phyloP scores from a whole-genome alignment of 1,284 basidiomycete species.

The Trametes pubescens region DNA sequence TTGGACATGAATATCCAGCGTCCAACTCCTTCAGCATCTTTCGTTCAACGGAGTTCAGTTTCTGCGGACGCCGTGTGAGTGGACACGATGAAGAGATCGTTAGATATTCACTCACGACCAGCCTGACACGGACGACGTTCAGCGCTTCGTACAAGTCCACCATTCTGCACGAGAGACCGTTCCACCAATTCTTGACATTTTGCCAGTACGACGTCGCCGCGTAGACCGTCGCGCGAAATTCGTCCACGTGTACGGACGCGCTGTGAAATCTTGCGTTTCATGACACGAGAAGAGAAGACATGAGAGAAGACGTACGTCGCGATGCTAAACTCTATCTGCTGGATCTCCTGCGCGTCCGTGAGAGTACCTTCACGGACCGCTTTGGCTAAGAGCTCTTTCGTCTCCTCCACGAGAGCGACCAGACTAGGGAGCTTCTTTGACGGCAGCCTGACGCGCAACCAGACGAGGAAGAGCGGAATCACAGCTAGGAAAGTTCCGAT shows the following conservation, averaged over 20 bases:
- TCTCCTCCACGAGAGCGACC: background rate
- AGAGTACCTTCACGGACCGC: background rate
- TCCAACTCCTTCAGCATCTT: background rate
- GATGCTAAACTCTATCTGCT: background rate
- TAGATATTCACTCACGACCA: background rate
- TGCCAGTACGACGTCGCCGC: background rate
- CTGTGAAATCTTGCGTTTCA: background rate
- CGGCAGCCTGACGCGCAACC: constrained; percentile 1
- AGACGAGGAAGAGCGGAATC: background rate
- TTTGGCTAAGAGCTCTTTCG: background rate
- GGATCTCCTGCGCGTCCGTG: background rate
- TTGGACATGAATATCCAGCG: background rate
- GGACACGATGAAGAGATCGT: background rate
- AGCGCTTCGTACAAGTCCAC: background rate
- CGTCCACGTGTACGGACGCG: background rate
- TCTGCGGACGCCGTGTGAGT: background rate
- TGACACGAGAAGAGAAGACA: background rate
- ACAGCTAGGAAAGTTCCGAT: constrained; percentile 1
- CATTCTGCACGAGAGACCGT: background rate
- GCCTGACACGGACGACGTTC: background rate
- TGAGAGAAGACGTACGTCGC: background rate
- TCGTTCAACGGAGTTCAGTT: background rate
- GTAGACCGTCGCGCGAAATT: background rate
- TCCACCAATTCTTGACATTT: constrained; percentile 4
- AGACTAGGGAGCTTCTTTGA: background rate